Evolutionary conservation across 331 rosid species (phyloP), one percentile per base, ranked within the genome.

Genomic region (Telfairia occidentalis): DNA sequence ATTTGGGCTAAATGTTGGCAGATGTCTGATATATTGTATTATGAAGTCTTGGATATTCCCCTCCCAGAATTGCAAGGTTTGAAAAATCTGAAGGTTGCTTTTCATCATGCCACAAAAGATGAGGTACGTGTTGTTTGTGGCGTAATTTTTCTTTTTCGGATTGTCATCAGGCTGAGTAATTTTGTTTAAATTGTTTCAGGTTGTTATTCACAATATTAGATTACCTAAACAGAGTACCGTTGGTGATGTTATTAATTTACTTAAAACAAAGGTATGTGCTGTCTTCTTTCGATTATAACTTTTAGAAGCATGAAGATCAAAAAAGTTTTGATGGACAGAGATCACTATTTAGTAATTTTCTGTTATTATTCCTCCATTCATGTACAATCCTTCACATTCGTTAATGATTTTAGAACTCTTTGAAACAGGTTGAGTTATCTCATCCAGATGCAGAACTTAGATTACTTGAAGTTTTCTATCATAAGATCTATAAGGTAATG

Each of bases 1-100:
- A 34, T 42, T 81, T 28, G 35, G 26, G 3, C 58, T 76, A 10
- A 52, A 54, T 43, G 70, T 82, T 77, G 48, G 9, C 84, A 94
- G 98, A 84, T 84, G 78, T 87, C 91, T 59, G 96, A 94, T 84
- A 87, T 94, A 76, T 76, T 94, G 66, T 94, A 94, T 80, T 94
- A 88, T 77, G 98, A 94, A 83, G 91, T 91, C 54, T 77, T 94
- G 89, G 98, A 94, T 79, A 91, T 94, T 49, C 97, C 98, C 78
- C 91, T 94, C 23, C 98, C 98, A 13, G 96, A 94, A 81, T 80
- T 94, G 75, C 95, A 94, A 80, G 84, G 91, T 77, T 82, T 91
- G 30, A 94, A 94, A 77, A 87, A 90, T 40, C 90, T 94, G 48
- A 94, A 88, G 80, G 90, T 94, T 84, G 92, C 98, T 77, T 91